Conservation (phyloP, 768 basidiomycete species). For the Russula sp. region DNA sequence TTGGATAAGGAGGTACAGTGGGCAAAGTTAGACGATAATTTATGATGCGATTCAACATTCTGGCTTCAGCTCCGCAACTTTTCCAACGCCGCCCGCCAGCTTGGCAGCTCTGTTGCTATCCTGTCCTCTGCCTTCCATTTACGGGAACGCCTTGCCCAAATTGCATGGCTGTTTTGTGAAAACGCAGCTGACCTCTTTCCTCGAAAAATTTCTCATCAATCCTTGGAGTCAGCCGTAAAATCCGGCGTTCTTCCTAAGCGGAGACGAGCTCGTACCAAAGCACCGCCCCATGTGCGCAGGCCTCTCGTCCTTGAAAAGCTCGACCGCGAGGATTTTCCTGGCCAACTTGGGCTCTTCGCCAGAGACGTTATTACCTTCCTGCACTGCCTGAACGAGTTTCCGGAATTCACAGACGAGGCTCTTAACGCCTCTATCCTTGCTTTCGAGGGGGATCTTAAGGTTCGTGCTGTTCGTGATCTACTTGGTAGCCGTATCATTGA, state of each 20-base stretch:
- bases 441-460: slow-evolving; percentile 69
- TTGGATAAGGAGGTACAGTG: slow-evolving; percentile 59
- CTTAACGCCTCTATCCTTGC: slow-evolving; percentile 63
- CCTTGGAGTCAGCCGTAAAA: slow-evolving; percentile 41
- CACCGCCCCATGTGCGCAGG: slow-evolving; percentile 47
- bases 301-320: slow-evolving; percentile 56
- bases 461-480: slow-evolving; percentile 34
- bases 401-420: slow-evolving; percentile 72
- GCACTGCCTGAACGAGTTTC: slow-evolving; percentile 72
- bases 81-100: slow-evolving; percentile 69
- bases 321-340: slow-evolving; percentile 64
- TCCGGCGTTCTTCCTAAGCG: slow-evolving; percentile 38
- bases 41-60: slow-evolving; percentile 3
- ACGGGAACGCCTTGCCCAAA: slow-evolving; percentile 63
- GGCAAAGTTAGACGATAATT: slow-evolving; percentile 10
- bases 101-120: slow-evolving; percentile 75
- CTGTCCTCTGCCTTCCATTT: slow-evolving; percentile 71
- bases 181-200: slow-evolving; percentile 78
- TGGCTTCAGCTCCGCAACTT: slow-evolving; percentile 64
- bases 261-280: slow-evolving; percentile 38
- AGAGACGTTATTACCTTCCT: slow-evolving; percentile 66
- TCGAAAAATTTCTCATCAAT: slow-evolving; percentile 51
- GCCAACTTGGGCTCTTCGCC: slow-evolving; percentile 59
- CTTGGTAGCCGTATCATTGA: slow-evolving; percentile 1
- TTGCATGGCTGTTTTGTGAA: slow-evolving; percentile 68